Base-by-base conservation (phyloP, 1,284 basidiomycete species). In the Pascua guehoae region DNA sequence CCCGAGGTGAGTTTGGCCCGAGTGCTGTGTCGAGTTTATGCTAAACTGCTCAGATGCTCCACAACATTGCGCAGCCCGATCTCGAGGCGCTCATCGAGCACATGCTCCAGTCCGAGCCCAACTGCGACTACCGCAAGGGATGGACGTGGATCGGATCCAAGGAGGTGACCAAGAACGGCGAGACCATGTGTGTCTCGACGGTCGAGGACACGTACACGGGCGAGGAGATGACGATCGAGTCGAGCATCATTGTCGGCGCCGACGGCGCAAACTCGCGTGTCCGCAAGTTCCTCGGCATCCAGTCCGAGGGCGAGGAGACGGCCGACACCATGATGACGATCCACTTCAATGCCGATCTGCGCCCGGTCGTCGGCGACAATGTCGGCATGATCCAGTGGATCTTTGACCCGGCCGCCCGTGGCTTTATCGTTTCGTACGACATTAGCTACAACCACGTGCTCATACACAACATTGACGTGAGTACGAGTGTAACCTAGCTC, bases 321-420 rank as follows among this genome's bases (percentile, higher is more conserved):
- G 61, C 61, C 46, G 57, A 66, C 42, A 58, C 57, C 15, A 67
- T 65, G 60, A 65, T 67, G 58, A 62, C 61, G 16, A 61, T 66
- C 32, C 65, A 64, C 59, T 66, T 64, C 50, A 56, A 53, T 16
- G 65, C 62, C n/a, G 53, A 66, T 40, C 46, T 66, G 2, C 60
- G 63, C 18, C 57, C 59, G 4, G 61, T 65, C 38, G 66, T 67
- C 10, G 57, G 61, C 41, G 55, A 60, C 16, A 54, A 61, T 15
- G 59, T 57, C 14, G 66, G 58, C 12, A 67, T 67, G 61, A 57
- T 67, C 15, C 61, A 65, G 51, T 67, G 66, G 66, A 64, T 67
- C 36, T 59, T 67, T 37, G 62, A 67, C 54, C 66, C 66, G 3
- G 58, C 51, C 11, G 66, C 60, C 8, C 57, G 62, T 18, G 66